Conservation (phyloP, 495 filamentous ascomycete genomes). For the Astrocystis sublimbata region DNA sequence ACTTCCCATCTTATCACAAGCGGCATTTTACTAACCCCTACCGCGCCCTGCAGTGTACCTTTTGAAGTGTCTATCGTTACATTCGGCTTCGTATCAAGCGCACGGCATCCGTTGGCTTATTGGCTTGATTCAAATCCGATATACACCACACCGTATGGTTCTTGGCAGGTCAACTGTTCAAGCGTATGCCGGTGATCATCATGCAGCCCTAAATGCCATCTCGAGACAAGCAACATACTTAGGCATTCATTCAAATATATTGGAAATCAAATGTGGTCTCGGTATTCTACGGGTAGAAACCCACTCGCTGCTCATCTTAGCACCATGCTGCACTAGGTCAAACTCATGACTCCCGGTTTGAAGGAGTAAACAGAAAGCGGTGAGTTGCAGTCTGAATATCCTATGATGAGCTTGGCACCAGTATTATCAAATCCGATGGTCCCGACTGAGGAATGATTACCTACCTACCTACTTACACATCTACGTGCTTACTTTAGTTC, state of each 20-base stretch:
- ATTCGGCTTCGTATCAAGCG: not conserved
- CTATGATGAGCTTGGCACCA: not conserved
- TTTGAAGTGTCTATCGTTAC: not conserved
- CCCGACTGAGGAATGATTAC: not conserved
- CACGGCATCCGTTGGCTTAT: not conserved
- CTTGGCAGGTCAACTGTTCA: conserved; percentile 4
- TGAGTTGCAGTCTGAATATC: no score
- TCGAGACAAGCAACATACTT: not conserved
- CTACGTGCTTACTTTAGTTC: no score
- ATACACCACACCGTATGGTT: not conserved
- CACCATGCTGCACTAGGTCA: no score
- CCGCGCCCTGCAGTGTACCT: not conserved
- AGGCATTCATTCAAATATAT: not conserved
- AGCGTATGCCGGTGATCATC: conserved; percentile 2
- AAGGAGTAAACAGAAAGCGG: no score
- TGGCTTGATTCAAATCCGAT: no score
- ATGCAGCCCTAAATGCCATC: conserved; percentile 8
- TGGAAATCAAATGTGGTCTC: no score
- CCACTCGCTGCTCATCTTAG: no score
- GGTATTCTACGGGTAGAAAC: no score
- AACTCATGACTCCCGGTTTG: no score
- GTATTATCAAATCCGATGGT: conserved; percentile 8
- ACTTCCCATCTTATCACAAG: not conserved
- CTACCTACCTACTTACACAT: no score
- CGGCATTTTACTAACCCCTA: not conserved